Conservation (phyloP, 441 rosid species). For the Manihot esculenta region DNA sequence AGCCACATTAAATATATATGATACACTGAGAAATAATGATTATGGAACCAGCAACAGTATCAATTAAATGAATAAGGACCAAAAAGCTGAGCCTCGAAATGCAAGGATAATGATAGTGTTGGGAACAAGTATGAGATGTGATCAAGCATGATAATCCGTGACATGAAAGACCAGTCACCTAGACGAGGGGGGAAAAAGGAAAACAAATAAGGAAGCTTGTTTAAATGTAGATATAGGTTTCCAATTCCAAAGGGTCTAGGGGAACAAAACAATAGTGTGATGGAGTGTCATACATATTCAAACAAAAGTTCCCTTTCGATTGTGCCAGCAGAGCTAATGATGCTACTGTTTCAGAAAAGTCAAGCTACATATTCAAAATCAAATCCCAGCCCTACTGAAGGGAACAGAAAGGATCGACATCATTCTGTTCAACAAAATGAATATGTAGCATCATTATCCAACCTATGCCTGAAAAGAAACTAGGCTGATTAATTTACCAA, state of each 20-base stretch:
- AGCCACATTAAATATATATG: conserved; percentile 17
- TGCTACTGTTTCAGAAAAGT: background rate
- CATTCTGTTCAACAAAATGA: background rate
- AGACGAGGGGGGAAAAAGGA: conserved; percentile 1
- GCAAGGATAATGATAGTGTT: background rate
- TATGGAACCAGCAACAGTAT: background rate
- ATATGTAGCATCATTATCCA: background rate
- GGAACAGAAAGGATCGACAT: background rate
- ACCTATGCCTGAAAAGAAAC: background rate
- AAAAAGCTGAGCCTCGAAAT: background rate
- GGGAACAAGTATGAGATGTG: background rate
- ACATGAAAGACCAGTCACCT: background rate
- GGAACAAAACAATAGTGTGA: background rate
- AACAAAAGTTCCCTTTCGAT: background rate
- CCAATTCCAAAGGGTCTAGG: background rate
- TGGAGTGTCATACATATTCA: background rate
- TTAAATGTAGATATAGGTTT: background rate
- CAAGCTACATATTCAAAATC: background rate
- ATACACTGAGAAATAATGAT: background rate
- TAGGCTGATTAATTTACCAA: background rate
- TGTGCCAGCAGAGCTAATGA: background rate
- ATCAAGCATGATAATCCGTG: no score
- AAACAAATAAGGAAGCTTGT: background rate
- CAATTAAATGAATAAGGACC: background rate
- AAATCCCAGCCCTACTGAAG: background rate